A percentile compares a stretch with the other conserved stretches of the same genome.
Evolutionary conservation across 129 eudicot species (phyloP).

Genomic region (Flaveria sonorensis): DNA sequence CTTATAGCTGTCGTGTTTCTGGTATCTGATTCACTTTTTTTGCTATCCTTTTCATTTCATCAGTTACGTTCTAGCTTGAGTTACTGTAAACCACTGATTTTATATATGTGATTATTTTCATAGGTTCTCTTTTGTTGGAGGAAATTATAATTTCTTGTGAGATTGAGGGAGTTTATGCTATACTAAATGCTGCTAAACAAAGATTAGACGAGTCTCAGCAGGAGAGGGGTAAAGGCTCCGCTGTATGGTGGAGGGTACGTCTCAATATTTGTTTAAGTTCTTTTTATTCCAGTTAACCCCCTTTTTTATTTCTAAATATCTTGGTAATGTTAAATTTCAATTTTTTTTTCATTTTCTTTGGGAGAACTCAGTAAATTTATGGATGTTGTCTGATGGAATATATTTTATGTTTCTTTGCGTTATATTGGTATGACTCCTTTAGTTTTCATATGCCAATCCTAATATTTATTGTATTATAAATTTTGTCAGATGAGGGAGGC

Average conservation of each 20-base stretch:
- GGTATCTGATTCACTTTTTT: slow-evolving; percentile 47
- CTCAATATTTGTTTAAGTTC: not conserved
- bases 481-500: slow-evolving; percentile 88
- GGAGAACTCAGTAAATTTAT: slow-evolving; percentile 10
- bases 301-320: not conserved
- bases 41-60: slow-evolving; percentile 1
- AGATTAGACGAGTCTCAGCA: slow-evolving; percentile 75
- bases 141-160: slow-evolving; percentile 70
- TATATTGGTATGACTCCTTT: not conserved
- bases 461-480: slow-evolving; percentile 20
- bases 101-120: slow-evolving; percentile 28
- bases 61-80: slow-evolving; percentile 2
- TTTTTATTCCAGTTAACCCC: not conserved
- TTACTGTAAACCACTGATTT: slow-evolving; percentile 8
- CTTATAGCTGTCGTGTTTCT: slow-evolving; percentile 90
- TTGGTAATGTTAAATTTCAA: not conserved
- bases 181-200: slow-evolving; percentile 63
- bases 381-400: not conserved
- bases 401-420: not conserved
- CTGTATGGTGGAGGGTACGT: slow-evolving; percentile 98
- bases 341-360: not conserved
- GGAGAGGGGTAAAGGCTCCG: slow-evolving; percentile 59
- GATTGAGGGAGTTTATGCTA: slow-evolving; percentile 71
- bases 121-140: slow-evolving; percentile 86
- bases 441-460: slow-evolving; percentile 13